Base-by-base conservation (phyloP, 176 grass and related monocot species). In the Carex kokanica region DNA sequence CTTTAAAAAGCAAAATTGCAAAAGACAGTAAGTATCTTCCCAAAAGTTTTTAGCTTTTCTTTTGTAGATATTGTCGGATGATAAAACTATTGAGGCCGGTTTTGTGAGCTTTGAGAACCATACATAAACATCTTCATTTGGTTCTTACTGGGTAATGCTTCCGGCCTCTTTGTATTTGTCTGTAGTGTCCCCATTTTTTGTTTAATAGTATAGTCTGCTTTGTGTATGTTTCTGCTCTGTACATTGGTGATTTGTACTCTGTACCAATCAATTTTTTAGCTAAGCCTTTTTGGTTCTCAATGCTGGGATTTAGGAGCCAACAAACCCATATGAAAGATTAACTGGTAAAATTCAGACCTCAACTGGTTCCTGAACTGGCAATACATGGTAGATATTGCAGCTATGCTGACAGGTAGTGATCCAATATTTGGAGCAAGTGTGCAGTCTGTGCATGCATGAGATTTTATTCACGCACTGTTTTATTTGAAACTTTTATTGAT, bases 11-110 rank as follows among this genome's bases (percentile, higher is more conserved):
- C 24, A 14, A 24, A 77, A 55, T 18, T 55, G 14, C 47, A 77
- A 55, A 54, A 54, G 73, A 53, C 73, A 55, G 73, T 77, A 77
- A 53, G 73, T 77, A 77, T 55, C 7, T 23, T 62, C 32, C 78
- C 29, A 57, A 6, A 80, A 81, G 21, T 12, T 31, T 77, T 77
- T 55, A 17, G 73, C 73, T 47, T 77, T 31, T 77, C 31, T 16
- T 52, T 16, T 31, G 45, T 54, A 75, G 47, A 8, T 29, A 54
- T 55, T 77, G 29, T 29, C 12, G 32, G 13, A 54, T 55, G 73
- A 29, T 77, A 27, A 45, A 71, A 71, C 67, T 71, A 40, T 43
- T 71, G 45, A 67, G 67, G 38, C 17, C 20, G 23, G 7, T 47
- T 71, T 45, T 45, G 40, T 71, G 67, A 71, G 67, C 45, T 71